Percentiles rank a stretch among this genome's conserved stretches.
These are phyloP conservation scores for Verticillium dahliae DNA, from an alignment of 2,329 filamentous ascomycete genomes.

Conservation along the genomic window DNA sequence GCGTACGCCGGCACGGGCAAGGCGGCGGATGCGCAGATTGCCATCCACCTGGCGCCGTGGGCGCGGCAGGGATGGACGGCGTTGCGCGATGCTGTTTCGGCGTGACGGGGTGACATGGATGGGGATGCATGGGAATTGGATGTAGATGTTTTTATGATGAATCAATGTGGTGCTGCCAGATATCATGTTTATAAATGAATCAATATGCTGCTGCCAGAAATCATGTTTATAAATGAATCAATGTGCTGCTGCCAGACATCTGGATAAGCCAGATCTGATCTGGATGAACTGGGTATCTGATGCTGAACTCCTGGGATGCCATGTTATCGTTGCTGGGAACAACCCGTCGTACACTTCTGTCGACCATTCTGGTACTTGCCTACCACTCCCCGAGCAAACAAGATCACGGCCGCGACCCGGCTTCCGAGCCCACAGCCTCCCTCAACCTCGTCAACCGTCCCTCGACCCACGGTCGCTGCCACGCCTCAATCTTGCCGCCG, in stretches of 20 bases:
- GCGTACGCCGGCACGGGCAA: conserved; percentile 70
- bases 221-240: not conserved
- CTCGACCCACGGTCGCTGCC: conserved; percentile 73
- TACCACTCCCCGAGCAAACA: not conserved
- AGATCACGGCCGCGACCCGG: not conserved
- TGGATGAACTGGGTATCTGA: conserved; percentile 1
- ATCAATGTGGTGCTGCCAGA: not conserved
- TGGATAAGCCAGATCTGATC: not conserved
- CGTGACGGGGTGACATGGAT: not conserved
- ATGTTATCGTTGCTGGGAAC: not conserved
- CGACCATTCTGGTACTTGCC: no score
- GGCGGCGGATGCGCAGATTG: conserved; percentile 67
- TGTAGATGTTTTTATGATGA: not conserved
- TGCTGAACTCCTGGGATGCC: not conserved
- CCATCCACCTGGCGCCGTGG: conserved; percentile 81
- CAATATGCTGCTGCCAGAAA: not conserved
- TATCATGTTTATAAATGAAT: not conserved
- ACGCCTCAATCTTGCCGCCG: conserved; percentile 79
- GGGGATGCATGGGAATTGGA: not conserved
- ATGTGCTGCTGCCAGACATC: not conserved
- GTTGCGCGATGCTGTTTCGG: conserved; percentile 33
- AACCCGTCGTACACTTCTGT: no score
- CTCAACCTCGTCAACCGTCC: conserved; percentile 64
- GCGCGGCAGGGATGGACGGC: conserved; percentile 56
- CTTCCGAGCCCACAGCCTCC: conserved; percentile 42